A percentile compares a stretch with the other conserved stretches of the same genome.
These are phyloP conservation scores for Passalora sequoiae DNA, from an alignment of 2,329 filamentous ascomycete species.

Conservation along the genomic window DNA sequence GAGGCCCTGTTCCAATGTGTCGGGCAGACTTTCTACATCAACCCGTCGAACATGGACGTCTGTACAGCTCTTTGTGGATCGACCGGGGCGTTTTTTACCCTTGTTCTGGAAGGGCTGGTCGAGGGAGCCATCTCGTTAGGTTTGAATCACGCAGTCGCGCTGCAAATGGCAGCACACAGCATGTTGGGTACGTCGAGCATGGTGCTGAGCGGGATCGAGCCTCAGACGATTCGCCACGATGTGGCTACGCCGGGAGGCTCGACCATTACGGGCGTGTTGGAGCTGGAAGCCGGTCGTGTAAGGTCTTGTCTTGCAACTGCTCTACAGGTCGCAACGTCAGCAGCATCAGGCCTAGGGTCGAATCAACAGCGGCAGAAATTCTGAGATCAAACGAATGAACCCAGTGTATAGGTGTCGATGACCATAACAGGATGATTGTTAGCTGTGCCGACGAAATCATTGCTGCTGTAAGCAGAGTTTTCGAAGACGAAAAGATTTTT, in stretches of 20 bases:
- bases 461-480: no score
- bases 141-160: constrained; percentile 63
- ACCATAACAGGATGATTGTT: no score
- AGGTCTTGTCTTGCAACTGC: constrained; percentile 61
- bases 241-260: constrained; percentile 69
- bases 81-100: constrained; percentile 67
- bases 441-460: no score
- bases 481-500: no score
- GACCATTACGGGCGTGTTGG: constrained; percentile 66
- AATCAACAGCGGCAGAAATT: no score
- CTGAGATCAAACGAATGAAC: no score
- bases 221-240: constrained; percentile 67
- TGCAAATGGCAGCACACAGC: constrained; percentile 69
- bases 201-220: constrained; percentile 63
- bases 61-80: constrained; percentile 67
- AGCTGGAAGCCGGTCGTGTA: constrained; percentile 65
- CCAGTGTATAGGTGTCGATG: no score
- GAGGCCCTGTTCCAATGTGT: constrained; percentile 71
- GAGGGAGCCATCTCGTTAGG: constrained; percentile 75
- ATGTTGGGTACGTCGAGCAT: constrained; percentile 68
- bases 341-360: background rate
- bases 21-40: constrained; percentile 64
- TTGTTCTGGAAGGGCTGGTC: constrained; percentile 67
- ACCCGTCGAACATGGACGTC: constrained; percentile 63
- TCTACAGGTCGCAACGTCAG: constrained; percentile 1